Conservation (phyloP, 352 stramenopile genomes). For the Pythium folliculosum region DNA sequence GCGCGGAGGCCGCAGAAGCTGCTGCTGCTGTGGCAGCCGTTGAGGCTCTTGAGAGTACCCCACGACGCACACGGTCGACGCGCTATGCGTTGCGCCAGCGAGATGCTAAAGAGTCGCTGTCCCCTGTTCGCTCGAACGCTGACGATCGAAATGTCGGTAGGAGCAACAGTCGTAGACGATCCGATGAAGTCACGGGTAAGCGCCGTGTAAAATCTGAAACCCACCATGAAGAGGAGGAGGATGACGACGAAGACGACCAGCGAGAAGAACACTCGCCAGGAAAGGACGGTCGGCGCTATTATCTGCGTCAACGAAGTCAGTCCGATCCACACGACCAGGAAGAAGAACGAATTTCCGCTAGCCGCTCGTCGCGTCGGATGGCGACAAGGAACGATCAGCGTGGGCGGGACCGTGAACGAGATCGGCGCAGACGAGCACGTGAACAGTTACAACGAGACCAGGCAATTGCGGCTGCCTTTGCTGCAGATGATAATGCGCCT, state of each 20-base stretch:
- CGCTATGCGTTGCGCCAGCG: constrained; percentile 68
- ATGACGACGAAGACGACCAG: constrained; percentile 33
- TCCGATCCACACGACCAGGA: constrained; percentile 32
- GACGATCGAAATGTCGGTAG: constrained; percentile 29
- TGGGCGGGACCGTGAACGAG: constrained; percentile 13
- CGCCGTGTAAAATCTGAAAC: constrained; percentile 14
- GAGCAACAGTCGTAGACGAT: constrained; percentile 17
- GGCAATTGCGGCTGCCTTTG: neutral
- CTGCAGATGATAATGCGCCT: constrained; percentile 30
- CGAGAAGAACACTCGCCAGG: constrained; percentile 20
- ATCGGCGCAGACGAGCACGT: constrained; percentile 11
- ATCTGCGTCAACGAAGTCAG: constrained; percentile 39
- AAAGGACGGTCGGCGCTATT: constrained; percentile 35
- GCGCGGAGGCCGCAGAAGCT: constrained; percentile 33
- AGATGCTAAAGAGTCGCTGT: constrained; percentile 14
- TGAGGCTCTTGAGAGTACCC: constrained; percentile 18
- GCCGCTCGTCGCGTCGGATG: constrained; percentile 1
- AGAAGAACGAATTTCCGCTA: neutral
- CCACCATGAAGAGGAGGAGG: constrained; percentile 23
- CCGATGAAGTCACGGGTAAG: neutral
- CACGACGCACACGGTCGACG: constrained; percentile 31
- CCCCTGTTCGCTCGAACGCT: constrained; percentile 18
- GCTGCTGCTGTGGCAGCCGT: constrained; percentile 24
- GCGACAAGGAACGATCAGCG: constrained; percentile 1
- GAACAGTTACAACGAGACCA: constrained; percentile 3